A percentile compares a stretch with the other conserved stretches of the same genome.
Evolutionary conservation across 2,329 filamentous ascomycete species (phyloP).

Genomic region (Magnaporthiopsis rhizophila): DNA sequence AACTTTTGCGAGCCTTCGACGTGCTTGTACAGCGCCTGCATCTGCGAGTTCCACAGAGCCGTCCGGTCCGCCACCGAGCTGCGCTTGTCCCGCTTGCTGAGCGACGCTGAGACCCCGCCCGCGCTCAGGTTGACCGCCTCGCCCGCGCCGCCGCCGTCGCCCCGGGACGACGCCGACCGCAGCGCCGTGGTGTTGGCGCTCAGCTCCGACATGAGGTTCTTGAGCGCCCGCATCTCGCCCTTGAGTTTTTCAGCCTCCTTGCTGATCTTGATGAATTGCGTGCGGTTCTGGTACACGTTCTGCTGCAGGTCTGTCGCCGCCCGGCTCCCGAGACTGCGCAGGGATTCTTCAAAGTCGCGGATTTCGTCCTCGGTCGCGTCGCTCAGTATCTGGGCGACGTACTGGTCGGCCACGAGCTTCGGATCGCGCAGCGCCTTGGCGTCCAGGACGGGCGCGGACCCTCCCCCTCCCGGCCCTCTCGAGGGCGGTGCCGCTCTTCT

Average conservation of each 20-base stretch:
- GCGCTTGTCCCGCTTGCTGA: conserved; percentile 70
- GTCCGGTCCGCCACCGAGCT: conserved; percentile 74
- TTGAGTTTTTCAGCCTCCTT: conserved; percentile 98
- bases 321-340: conserved; percentile 69
- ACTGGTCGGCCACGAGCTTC: conserved; percentile 70
- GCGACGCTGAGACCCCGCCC: conserved; percentile 39
- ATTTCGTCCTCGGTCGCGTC: conserved; percentile 87
- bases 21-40: conserved; percentile 85
- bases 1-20: conserved; percentile 99
- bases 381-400: conserved; percentile 63
- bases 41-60: conserved; percentile 60
- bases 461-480: conserved; percentile 32
- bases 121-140: conserved; percentile 39
- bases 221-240: conserved; percentile 84
- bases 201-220: conserved; percentile 86
- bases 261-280: conserved; percentile 98
- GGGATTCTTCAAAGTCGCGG: conserved; percentile 65
- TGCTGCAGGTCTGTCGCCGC: conserved; percentile 82
- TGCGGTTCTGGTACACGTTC: conserved; percentile 93
- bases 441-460: conserved; percentile 55
- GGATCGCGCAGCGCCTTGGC: conserved; percentile 72
- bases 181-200: conserved; percentile 67
- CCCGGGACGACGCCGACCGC: conserved; percentile 46
- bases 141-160: conserved; percentile 11
- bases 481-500: conserved; percentile 43